Evolutionary conservation across 768 basidiomycete species (phyloP).

Genomic region (Sistotremastrum niveocremeum): DNA sequence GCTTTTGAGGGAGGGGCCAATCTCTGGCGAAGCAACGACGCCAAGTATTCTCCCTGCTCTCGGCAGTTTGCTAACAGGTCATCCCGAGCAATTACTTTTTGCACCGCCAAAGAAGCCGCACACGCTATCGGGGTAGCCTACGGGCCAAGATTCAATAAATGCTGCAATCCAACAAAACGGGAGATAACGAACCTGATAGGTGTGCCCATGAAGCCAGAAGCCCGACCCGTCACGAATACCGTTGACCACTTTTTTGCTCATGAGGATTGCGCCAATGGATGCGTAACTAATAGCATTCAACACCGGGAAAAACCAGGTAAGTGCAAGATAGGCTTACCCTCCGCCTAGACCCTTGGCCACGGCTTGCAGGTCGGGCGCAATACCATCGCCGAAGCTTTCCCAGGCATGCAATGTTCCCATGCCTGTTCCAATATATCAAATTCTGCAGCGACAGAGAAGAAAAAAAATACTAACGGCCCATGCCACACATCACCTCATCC

Average conservation of each 20-base stretch:
- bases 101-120: conserved; percentile 71
- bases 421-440: conserved; percentile 26
- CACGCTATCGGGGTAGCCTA: conserved; percentile 66
- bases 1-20: conserved; percentile 45
- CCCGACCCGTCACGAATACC: conserved; percentile 59
- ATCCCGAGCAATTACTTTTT: conserved; percentile 54
- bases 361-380: conserved; percentile 73
- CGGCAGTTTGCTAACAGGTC: conserved; percentile 56
- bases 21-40: conserved; percentile 35
- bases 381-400: conserved; percentile 71
- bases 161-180: not conserved
- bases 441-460: not conserved
- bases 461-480: conserved; percentile 54
- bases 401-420: conserved; percentile 83
- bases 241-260: conserved; percentile 56
- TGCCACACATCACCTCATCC: conserved; percentile 88
- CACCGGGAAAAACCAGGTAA: not conserved
- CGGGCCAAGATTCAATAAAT: not conserved
- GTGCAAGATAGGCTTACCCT: conserved; percentile 36
- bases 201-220: conserved; percentile 74
- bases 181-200: conserved; percentile 47
- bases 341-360: conserved; percentile 85
- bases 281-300: conserved; percentile 40
- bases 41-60: conserved; percentile 45
- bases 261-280: conserved; percentile 68